phyloP scores from a whole-genome alignment of 345 rosid genomes.

The Linum usitatissimum region DNA sequence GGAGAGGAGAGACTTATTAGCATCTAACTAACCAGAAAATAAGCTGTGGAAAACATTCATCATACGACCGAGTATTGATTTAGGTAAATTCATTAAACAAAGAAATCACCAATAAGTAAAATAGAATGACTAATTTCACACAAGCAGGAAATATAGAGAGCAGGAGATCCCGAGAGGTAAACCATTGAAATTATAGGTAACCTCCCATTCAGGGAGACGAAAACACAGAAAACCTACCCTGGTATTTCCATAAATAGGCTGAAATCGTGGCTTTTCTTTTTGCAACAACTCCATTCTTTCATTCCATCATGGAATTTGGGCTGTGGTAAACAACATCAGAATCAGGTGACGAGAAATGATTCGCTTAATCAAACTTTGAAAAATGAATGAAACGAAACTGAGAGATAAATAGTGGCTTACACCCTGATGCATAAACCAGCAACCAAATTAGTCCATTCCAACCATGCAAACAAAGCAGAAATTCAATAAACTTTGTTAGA shows the following conservation, averaged over 20 bases:
- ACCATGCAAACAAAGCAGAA: slow-evolving; percentile 13
- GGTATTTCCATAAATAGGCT: slow-evolving; percentile 72
- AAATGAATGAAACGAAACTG: slow-evolving; percentile 6
- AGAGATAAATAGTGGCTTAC: slow-evolving; percentile 34
- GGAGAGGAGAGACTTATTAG: slow-evolving; percentile 15
- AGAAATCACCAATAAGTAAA: not conserved
- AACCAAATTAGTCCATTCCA: slow-evolving; percentile 17
- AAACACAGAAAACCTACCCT: slow-evolving; percentile 39
- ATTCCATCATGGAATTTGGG: slow-evolving; percentile 90
- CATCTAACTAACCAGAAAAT: slow-evolving; percentile 1
- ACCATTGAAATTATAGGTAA: too few species aligned
- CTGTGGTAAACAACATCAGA: slow-evolving; percentile 31
- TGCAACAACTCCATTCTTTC: slow-evolving; percentile 99
- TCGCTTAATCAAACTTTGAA: not conserved
- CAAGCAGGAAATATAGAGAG: not conserved
- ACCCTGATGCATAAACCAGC: slow-evolving; percentile 38
- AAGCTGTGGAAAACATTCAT: not conserved
- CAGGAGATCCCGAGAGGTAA: not conserved
- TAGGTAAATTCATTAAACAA: too few species aligned
- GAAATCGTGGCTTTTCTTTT: slow-evolving; percentile 89
- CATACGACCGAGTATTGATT: not conserved
- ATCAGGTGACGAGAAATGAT: not conserved
- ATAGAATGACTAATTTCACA: not conserved
- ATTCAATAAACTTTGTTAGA: slow-evolving; percentile 15
- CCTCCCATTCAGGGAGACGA: not conserved